Evolutionary conservation across 768 basidiomycete genomes (phyloP), one percentile per base, ranked within the genome.

Genomic region (Sarcodon sp.): DNA sequence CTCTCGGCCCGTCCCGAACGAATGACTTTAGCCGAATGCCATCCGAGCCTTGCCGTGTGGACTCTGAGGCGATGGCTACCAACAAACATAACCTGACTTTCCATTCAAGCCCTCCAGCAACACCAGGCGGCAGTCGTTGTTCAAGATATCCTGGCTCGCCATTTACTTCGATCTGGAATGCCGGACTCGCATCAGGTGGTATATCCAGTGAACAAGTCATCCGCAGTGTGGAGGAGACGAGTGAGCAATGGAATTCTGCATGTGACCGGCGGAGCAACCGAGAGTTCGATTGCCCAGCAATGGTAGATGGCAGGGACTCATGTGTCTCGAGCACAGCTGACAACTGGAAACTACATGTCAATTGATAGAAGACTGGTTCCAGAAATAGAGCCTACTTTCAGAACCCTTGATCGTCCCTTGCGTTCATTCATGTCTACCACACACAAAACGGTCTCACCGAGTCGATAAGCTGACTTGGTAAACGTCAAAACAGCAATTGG

Each of bases 401-500:
- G 60, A 0, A 97, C 93, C n/a, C 84, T 69, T 11, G 83, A 73
- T 35, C 77, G 65, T 5, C 83, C 73, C n/a, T 65, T 65, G 35
- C 77, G 69, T 31, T 80, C 75, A 59, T 99, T 98, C 52, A 98
- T 60, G 58, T 89, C 83, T 18, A 99, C 82, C 0, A 93, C 80
- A 3, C 93, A 94, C 41, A 82, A 66, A 18, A 97, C 80, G 0
- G 91, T 92, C 66, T 99, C 93, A 3, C 94, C 94, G 0, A 97
- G 76, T 15, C 94, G 67, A 63, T 88, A 97, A 0, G 88, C 86
- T 36, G 83, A 80, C 65, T 97, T 97, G 21, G 87, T 80, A 53
- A 99, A 87, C 0, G 92, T 96, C 11, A 99, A 64, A 35, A 87
- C 81, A 6, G 94, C 93, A 50, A 98, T 90, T 37, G 80, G 79